Conservation (phyloP, 257 asterid species). For the Solanum appendiculatum region DNA sequence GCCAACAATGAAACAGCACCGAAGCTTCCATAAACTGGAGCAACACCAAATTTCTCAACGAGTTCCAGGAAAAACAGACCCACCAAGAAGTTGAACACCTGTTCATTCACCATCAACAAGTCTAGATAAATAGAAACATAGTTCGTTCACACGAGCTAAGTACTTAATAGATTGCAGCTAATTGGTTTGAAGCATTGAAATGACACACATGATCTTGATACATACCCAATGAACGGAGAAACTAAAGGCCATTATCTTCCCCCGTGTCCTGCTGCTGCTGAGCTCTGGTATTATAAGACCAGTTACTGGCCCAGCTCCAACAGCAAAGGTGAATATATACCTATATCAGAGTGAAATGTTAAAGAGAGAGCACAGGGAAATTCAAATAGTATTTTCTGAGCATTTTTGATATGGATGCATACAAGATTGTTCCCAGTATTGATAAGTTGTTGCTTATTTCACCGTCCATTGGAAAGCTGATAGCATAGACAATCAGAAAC, state of each 20-base stretch:
- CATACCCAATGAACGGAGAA: slow-evolving; percentile 86
- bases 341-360: slow-evolving; percentile 15
- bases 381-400: not conserved
- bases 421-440: slow-evolving; percentile 63
- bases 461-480: slow-evolving; percentile 41
- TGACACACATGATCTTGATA: not conserved
- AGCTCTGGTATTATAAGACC: slow-evolving; percentile 92
- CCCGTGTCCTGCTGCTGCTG: slow-evolving; percentile 81
- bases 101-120: slow-evolving; percentile 3
- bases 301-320: slow-evolving; percentile 85
- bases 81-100: slow-evolving; percentile 85
- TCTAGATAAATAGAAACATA: not conserved
- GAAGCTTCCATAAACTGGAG: slow-evolving; percentile 57
- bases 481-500: slow-evolving; percentile 45
- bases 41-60: slow-evolving; percentile 59
- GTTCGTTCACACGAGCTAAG: not conserved
- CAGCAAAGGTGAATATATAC: slow-evolving; percentile 58
- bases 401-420: slow-evolving; percentile 7
- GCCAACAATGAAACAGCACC: slow-evolving; percentile 60
- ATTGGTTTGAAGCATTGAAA: not conserved
- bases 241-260: slow-evolving; percentile 81
- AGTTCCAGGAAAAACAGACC: slow-evolving; percentile 68
- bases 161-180: not conserved
- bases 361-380: not conserved
- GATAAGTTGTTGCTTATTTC: slow-evolving; percentile 51